These are phyloP conservation scores for Metschnikowia orientalis DNA, from an alignment of 805 yeast species.

Conservation along the genomic window DNA sequence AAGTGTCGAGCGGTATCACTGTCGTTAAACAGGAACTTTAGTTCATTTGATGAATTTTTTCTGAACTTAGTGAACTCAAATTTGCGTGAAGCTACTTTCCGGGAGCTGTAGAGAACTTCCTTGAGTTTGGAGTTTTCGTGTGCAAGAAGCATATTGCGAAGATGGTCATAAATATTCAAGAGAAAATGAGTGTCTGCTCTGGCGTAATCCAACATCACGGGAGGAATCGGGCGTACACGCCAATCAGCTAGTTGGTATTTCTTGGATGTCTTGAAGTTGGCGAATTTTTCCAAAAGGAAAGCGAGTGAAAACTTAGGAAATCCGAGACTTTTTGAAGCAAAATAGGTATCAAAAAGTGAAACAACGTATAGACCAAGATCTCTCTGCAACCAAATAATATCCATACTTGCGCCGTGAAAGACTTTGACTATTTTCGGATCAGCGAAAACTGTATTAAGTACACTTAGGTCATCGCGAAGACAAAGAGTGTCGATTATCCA, in stretches of 20 bases:
- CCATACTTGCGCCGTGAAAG: constrained; percentile 96
- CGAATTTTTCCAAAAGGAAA: constrained; percentile 72
- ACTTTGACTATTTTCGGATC: constrained; percentile 81
- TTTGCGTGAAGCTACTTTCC: constrained; percentile 73
- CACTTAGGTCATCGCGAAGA: constrained; percentile 64
- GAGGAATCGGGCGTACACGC: constrained; percentile 82
- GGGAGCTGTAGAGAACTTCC: constrained; percentile 67
- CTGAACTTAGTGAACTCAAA: constrained; percentile 77
- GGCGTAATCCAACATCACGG: constrained; percentile 79
- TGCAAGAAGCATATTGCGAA: constrained; percentile 57
- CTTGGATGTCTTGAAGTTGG: constrained; percentile 82
- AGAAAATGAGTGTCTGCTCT: constrained; percentile 93
- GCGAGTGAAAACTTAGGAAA: constrained; percentile 83
- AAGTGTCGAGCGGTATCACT: constrained; percentile 45
- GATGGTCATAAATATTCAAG: constrained; percentile 69
- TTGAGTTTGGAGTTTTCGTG: constrained; percentile 40
- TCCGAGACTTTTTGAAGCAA: constrained; percentile 78
- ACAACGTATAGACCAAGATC: constrained; percentile 91
- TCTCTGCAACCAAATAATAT: constrained; percentile 93
- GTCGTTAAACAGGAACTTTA: constrained; percentile 43
- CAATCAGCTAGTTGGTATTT: constrained; percentile 96
- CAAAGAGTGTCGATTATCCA: constrained; percentile 83
- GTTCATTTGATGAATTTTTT: constrained; percentile 25
- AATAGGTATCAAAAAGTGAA: constrained; percentile 85
- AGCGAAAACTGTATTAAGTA: constrained; percentile 70